Conservation (phyloP, 1,284 basidiomycete genomes). For the Fomitopsis betulina region DNA sequence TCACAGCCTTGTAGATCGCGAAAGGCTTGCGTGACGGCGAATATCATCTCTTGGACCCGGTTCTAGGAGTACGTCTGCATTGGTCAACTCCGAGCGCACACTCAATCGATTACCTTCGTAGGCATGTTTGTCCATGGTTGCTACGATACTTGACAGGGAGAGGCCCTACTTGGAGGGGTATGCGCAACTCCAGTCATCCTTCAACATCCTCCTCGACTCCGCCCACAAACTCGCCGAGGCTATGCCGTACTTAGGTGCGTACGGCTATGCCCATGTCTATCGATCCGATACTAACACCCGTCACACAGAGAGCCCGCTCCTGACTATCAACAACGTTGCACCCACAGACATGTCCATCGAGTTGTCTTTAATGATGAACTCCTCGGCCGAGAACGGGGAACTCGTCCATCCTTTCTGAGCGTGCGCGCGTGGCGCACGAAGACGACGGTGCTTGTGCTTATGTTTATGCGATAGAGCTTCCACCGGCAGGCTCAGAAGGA, state of each 20-base stretch:
- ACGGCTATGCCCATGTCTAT: neutral
- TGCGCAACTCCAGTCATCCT: conserved; percentile 10
- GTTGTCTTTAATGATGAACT: too few species aligned
- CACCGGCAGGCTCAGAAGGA: too few species aligned
- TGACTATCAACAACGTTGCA: conserved; percentile 5
- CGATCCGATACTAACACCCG: neutral
- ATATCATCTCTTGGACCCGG: conserved; percentile 14
- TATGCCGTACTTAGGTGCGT: conserved; percentile 16
- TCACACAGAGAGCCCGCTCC: conserved; percentile 3
- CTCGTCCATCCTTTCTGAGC: too few species aligned
- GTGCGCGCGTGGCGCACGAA: too few species aligned
- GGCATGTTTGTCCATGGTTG: conserved; percentile 17
- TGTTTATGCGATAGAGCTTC: too few species aligned
- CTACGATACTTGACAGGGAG: conserved; percentile 14
- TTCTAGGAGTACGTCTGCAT: conserved; percentile 15
- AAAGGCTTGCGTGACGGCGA: conserved; percentile 16
- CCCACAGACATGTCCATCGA: neutral
- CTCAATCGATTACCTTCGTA: neutral
- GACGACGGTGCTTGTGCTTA: too few species aligned
- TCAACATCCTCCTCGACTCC: conserved; percentile 12
- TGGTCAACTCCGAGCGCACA: neutral
- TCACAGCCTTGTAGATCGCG: conserved; percentile 6
- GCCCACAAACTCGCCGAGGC: conserved; percentile 11
- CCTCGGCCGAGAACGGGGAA: too few species aligned
- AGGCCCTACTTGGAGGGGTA: conserved; percentile 6